A percentile compares a stretch with the other conserved stretches of the same genome.
These are phyloP conservation scores for Phaeolepiota aurea DNA, from an alignment of 768 basidiomycete species.

Conservation along the genomic window DNA sequence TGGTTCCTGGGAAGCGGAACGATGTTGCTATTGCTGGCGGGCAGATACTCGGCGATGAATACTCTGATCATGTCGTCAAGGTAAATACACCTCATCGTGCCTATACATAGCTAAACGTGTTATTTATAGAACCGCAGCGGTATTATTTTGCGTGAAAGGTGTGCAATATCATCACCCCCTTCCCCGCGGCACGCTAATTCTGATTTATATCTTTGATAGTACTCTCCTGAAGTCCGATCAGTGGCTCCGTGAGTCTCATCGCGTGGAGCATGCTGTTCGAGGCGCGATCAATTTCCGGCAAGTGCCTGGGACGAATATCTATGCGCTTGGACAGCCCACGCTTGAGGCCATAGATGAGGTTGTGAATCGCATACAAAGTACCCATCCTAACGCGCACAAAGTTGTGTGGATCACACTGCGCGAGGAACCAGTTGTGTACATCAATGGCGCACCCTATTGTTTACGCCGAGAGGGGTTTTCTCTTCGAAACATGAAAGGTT, in stretches of 20 bases:
- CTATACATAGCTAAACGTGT: not conserved
- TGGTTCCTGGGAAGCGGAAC: constrained; percentile 63
- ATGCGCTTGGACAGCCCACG: constrained; percentile 91
- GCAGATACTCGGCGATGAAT: constrained; percentile 89
- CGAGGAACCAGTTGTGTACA: constrained; percentile 86
- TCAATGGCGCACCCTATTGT: constrained; percentile 92
- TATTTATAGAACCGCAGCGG: constrained; percentile 75
- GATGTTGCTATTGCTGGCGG: constrained; percentile 73
- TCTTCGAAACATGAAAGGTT: constrained; percentile 91
- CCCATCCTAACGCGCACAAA: constrained; percentile 50
- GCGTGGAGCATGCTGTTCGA: constrained; percentile 60
- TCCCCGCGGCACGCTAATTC: too few species aligned
- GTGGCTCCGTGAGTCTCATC: constrained; percentile 71
- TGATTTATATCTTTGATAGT: constrained; percentile 33
- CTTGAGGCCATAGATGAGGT: constrained; percentile 81
- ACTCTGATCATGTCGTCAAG: constrained; percentile 89
- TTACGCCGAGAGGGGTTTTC: constrained; percentile 78
- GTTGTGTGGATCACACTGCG: constrained; percentile 91
- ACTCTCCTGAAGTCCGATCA: constrained; percentile 90
- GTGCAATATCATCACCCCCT: constrained; percentile 10
- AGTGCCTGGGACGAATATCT: constrained; percentile 73
- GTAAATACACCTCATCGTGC: constrained; percentile 24
- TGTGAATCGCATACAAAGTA: constrained; percentile 49
- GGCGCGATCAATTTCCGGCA: constrained; percentile 96
- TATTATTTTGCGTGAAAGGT: constrained; percentile 89